Evolutionary conservation across 305 asterid species (phyloP).

Genomic region (Fraxinus xanthoxyloides): DNA sequence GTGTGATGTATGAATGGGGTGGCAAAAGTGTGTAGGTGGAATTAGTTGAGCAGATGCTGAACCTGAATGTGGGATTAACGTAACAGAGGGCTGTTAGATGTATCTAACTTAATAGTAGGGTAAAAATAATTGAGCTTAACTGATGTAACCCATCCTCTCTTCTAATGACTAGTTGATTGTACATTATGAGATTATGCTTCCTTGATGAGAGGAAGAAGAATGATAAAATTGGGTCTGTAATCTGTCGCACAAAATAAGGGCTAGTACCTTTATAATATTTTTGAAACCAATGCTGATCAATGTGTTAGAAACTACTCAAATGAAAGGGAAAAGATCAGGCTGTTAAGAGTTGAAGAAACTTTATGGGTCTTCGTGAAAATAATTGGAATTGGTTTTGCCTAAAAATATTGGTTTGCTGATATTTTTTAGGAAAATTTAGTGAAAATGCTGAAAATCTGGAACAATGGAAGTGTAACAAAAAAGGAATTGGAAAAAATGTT

Average conservation of each 20-base stretch:
- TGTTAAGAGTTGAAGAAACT: neutral
- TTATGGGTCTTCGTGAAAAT: neutral
- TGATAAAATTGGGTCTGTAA: neutral
- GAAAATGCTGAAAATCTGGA: neutral
- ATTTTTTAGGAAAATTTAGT: neutral
- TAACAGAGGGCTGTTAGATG: neutral
- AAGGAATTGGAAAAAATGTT: neutral
- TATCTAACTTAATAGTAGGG: neutral
- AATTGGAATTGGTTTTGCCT: neutral
- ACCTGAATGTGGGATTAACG: neutral
- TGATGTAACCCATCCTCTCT: neutral
- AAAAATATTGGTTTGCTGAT: neutral
- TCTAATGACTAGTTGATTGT: neutral
- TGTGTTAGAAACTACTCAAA: neutral
- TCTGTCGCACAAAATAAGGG: neutral
- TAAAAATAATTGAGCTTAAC: too few relatives aligned
- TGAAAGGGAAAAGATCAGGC: neutral
- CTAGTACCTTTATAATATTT: neutral
- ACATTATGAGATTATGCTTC: neutral
- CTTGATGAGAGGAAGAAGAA: neutral
- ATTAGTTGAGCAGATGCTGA: neutral
- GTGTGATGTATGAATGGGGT: neutral
- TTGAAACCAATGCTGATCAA: neutral
- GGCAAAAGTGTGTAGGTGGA: constrained; percentile 6
- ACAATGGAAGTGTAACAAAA: neutral